These are phyloP conservation scores for Rubus idaeus DNA, from an alignment of 306 rosid species.

Conservation along the genomic window DNA sequence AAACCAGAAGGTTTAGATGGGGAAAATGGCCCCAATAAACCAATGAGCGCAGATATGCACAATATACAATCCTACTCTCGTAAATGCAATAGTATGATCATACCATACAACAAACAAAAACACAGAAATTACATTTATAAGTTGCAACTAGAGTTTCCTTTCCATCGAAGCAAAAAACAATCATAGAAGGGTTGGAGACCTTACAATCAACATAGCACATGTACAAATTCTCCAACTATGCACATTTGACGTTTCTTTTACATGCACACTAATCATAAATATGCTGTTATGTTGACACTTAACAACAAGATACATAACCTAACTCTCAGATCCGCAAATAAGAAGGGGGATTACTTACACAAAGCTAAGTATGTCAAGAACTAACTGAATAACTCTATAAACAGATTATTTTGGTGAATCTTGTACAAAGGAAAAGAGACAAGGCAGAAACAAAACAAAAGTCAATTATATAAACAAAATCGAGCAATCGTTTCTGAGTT, in stretches of 20 bases:
- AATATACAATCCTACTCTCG: neutral
- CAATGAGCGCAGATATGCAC: neutral
- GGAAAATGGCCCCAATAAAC: conserved; percentile 2
- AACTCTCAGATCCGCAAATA: neutral
- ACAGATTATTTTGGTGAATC: neutral
- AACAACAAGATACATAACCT: neutral
- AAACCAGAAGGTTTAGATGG: neutral
- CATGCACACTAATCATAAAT: neutral
- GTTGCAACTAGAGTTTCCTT: neutral
- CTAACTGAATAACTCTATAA: neutral
- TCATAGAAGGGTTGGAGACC: neutral
- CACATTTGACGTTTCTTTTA: neutral
- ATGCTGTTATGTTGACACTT: neutral
- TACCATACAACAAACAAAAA: neutral
- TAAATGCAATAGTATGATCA: neutral
- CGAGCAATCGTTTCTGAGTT: neutral
- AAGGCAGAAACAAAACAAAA: neutral
- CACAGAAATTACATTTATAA: neutral
- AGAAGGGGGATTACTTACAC: neutral
- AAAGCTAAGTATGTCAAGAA: neutral
- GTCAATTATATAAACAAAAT: neutral
- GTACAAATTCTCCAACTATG: neutral
- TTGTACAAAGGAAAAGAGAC: neutral
- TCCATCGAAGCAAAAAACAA: neutral
- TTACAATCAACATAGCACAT: neutral